Evolutionary conservation across 2,329 filamentous ascomycete genomes (phyloP), one percentile per base, ranked within the genome.

Genomic region (Alternaria dauci): DNA sequence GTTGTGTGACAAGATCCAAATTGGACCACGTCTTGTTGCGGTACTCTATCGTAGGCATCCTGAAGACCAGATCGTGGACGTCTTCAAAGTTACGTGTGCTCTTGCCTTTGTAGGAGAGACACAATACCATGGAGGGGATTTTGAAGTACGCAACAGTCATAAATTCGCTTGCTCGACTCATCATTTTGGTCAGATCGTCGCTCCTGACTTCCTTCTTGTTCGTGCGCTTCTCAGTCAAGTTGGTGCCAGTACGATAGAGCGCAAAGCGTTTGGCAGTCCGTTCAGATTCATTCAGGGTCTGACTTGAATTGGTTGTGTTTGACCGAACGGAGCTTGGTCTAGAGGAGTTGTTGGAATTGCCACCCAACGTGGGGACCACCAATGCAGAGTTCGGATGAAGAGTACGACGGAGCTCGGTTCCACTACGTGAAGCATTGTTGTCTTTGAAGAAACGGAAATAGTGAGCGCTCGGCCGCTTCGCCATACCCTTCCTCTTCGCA

Each of bases 21-120:
- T 98, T 99, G 7, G 93, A 97, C 95, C 95, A 99, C 8, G 94
- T 98, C 83, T 99, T 99, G 84, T 99, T 99, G 65, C 93, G 89
- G 81, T 97, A 98, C 77, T 99, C 95, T 47, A 99, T 89, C 2
- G 91, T 91, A 4, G 95, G 95, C 80, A 99, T 88, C 34, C 93
- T 89, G 86, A 99, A 99, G 50, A 99, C 95, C 69, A 99, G 96
- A 75, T 98, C 91, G 79, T 99, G 94, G 16, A 99, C 91, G 78
- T 99, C 96, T 80, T 97, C 93, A 58, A 99, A 86, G 72, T 98
- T 99, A 75, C 94, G 92, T 67, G 96, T 92, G 44, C 94, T 93
- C 77, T 93, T 96, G 74, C 96, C 95, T 79, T 98, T 97, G 85
- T 97, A 97, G 75, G 92, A 96, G 28, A 99, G 85, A 76, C 95